Conservation (phyloP, 805 yeast genomes). For the Candida namnaoensis region DNA sequence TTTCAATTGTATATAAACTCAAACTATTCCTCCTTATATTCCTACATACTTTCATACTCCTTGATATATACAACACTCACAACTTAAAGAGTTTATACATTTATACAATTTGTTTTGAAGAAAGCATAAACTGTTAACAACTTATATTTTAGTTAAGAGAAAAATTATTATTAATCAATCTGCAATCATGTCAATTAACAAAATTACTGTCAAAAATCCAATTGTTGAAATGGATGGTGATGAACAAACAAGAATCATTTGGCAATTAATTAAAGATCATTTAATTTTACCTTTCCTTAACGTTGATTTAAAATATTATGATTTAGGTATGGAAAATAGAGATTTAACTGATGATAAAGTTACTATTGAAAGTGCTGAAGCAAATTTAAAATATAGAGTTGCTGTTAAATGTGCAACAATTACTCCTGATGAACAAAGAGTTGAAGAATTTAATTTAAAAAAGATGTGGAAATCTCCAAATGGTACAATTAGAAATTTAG, state of each 20-base stretch:
- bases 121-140: too few species aligned
- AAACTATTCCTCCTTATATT: too few species aligned
- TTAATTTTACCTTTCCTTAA: constrained; percentile 80
- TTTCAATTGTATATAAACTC: too few species aligned
- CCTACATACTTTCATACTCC: too few species aligned
- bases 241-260: constrained; percentile 94
- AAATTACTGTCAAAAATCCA: constrained; percentile 78
- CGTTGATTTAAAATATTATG: constrained; percentile 86
- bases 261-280: constrained; percentile 84
- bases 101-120: too few species aligned
- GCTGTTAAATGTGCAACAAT: constrained; percentile 98
- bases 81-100: too few species aligned
- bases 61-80: too few species aligned
- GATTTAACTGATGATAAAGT: constrained; percentile 85
- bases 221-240: constrained; percentile 97
- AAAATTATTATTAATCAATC: too few species aligned
- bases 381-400: constrained; percentile 81
- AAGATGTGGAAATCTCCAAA: constrained; percentile 98
- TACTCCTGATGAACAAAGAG: constrained; percentile 97
- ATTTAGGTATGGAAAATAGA: constrained; percentile 78
- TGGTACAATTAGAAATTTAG: constrained; percentile 91
- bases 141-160: too few species aligned
- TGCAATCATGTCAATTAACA: constrained; percentile 20
- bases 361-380: constrained; percentile 83
- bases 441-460: constrained; percentile 80